Evolutionary conservation across 108 stramenopile species (phyloP), one percentile per base, ranked within the genome.

Genomic region (Skeletonema marinoi): DNA sequence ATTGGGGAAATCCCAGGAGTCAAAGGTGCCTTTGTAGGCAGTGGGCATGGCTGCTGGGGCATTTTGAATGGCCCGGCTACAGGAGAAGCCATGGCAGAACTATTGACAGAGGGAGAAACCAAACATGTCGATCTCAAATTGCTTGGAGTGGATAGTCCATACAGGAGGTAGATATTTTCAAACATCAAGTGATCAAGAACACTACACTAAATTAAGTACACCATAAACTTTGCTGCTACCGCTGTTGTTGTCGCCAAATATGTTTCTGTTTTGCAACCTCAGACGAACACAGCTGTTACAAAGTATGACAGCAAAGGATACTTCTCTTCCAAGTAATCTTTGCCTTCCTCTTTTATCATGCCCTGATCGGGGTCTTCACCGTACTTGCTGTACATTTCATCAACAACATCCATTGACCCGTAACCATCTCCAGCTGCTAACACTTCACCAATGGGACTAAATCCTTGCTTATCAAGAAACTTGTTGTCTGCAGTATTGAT

Each of bases 21-120:
- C 9, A 70, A 73, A 32, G 86, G 88, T 25, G 91, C 82, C 3
- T 93, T 82, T 82, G 70, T 94, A 42, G 88, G 87, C 63, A 68
- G 89, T 25, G 96, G 94, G 12, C 94, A 95, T 74, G 92, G 90
- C 59, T 95, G 94, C 61, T 97, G 95, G 96, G 94, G 94, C 0
- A 97, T 97, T 39, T 75, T 97, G 2, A 92, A 92, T 78, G 95
- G 92, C 4, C 96, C 95, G n/a, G 86, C 86, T 42, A 87, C 91
- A 9, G 96, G 96, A 2, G 66, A 88, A 60, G 66, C 84, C 21
- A 83, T 96, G 73, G 80, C 92, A 32, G 94, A 96, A 70, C 62
- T 97, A 60, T 48, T 95, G 21, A 66, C 88, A 11, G 74, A 91
- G 16, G 92, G 94, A 29, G 61, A 75, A 59, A 50, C 83, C 2